These are phyloP conservation scores for Elsinoe ampelina DNA, from an alignment of 2,329 filamentous ascomycete genomes.

Conservation along the genomic window DNA sequence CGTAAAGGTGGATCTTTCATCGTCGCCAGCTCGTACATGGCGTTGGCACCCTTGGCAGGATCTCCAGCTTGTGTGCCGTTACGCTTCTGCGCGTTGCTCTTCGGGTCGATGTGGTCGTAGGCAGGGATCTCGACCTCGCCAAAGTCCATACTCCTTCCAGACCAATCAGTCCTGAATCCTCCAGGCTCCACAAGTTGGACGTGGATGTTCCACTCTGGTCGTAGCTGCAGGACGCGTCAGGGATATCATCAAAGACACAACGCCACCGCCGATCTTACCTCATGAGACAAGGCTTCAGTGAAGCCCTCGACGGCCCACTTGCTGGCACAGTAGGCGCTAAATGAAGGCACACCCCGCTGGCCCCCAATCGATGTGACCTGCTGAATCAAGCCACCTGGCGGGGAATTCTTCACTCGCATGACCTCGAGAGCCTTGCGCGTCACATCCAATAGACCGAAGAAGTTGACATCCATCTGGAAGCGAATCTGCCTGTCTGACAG, in stretches of 20 bases:
- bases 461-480: constrained; percentile 49
- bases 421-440: constrained; percentile 38
- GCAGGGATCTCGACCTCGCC: constrained; percentile 35
- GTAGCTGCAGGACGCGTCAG: constrained; percentile 28
- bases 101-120: constrained; percentile 41
- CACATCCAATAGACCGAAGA: constrained; percentile 48
- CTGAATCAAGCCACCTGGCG: constrained; percentile 44
- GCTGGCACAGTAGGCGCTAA: constrained; percentile 33
- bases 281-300: constrained; percentile 31
- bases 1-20: constrained; percentile 45
- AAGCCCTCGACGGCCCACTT: constrained; percentile 43
- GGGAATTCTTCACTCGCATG: constrained; percentile 37
- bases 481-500: constrained; percentile 40
- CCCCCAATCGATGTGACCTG: constrained; percentile 48
- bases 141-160: constrained; percentile 39
- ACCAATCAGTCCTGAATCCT: constrained; percentile 40
- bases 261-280: constrained; percentile 1
- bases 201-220: constrained; percentile 40
- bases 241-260: background rate
- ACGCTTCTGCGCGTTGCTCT: constrained; percentile 31
- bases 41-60: constrained; percentile 37
- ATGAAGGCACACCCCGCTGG: constrained; percentile 33
- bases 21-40: constrained; percentile 47
- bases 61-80: constrained; percentile 42
- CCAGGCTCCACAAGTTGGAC: constrained; percentile 39